Evolutionary conservation across 2,329 filamentous ascomycete species (phyloP).

Genomic region (Fusarium pininemorale): DNA sequence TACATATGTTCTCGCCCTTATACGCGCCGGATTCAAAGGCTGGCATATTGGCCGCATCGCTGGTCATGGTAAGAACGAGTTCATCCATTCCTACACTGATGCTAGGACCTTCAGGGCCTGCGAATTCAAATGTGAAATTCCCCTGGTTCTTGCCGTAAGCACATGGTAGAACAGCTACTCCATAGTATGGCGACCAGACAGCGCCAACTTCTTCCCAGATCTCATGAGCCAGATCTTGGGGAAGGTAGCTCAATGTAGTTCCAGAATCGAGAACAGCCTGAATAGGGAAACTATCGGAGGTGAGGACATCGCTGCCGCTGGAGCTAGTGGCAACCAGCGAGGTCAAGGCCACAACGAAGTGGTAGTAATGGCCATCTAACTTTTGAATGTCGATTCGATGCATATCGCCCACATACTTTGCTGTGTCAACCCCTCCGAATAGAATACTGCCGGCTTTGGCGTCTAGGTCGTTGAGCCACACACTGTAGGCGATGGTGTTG

Average conservation of each 20-base stretch:
- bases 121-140: slow-evolving; percentile 65
- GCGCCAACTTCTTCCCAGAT: slow-evolving; percentile 67
- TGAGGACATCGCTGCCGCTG: slow-evolving; percentile 59
- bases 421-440: slow-evolving; percentile 83
- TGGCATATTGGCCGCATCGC: slow-evolving; percentile 40
- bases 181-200: slow-evolving; percentile 50
- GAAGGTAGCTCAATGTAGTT: slow-evolving; percentile 76
- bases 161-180: slow-evolving; percentile 61
- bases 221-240: slow-evolving; percentile 64
- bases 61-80: slow-evolving; percentile 59
- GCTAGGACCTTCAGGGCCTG: slow-evolving; percentile 56
- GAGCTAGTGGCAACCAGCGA: slow-evolving; percentile 58
- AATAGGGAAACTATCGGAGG: slow-evolving; percentile 56
- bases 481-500: slow-evolving; percentile 73
- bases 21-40: slow-evolving; percentile 54
- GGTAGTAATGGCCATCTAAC: slow-evolving; percentile 52
- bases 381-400: slow-evolving; percentile 65
- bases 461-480: slow-evolving; percentile 71
- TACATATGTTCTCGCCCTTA: slow-evolving; percentile 58
- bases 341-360: slow-evolving; percentile 60
- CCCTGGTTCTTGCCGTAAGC: slow-evolving; percentile 54
- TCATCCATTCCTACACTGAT: slow-evolving; percentile 66
- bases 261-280: slow-evolving; percentile 78
- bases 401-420: slow-evolving; percentile 74
- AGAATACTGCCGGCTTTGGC: slow-evolving; percentile 75